Evolutionary conservation across 2,329 filamentous ascomycete species (phyloP).

Genomic region (Trichoderma arundinaceum): DNA sequence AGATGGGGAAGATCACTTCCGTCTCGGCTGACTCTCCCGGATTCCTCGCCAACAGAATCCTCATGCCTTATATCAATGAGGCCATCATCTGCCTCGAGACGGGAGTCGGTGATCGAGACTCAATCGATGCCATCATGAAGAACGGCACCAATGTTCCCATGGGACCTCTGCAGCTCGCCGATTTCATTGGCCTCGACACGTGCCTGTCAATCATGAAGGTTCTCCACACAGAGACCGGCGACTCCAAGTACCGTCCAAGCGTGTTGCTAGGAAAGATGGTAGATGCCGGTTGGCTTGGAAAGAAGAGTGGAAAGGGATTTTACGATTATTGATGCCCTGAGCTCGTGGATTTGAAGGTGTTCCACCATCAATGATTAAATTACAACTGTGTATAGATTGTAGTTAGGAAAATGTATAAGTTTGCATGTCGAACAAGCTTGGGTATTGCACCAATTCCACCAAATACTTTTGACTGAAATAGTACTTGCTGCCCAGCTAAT

Average conservation of each 20-base stretch:
- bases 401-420: background rate
- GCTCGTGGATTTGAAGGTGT: background rate
- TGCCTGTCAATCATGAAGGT: constrained; percentile 98
- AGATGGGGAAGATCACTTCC: constrained; percentile 91
- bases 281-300: constrained; percentile 94
- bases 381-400: background rate
- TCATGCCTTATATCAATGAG: constrained; percentile 99
- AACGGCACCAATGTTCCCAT: constrained; percentile 98
- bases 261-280: constrained; percentile 94
- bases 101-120: constrained; percentile 83
- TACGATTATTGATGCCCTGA: constrained; percentile 73
- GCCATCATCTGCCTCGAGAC: constrained; percentile 96
- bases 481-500: no score
- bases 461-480: no score
- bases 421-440: background rate
- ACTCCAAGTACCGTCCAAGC: constrained; percentile 92
- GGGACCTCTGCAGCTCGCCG: constrained; percentile 90
- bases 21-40: constrained; percentile 88
- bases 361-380: background rate
- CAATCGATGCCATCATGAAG: constrained; percentile 98
- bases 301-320: constrained; percentile 96
- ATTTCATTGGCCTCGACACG: constrained; percentile 97
- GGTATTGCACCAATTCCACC: no score
- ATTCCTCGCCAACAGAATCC: constrained; percentile 93
- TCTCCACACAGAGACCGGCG: constrained; percentile 85